Evolutionary conservation across 768 basidiomycete genomes (phyloP), one percentile per base, ranked within the genome.

Genomic region (Pleurotus citrinopileatus): DNA sequence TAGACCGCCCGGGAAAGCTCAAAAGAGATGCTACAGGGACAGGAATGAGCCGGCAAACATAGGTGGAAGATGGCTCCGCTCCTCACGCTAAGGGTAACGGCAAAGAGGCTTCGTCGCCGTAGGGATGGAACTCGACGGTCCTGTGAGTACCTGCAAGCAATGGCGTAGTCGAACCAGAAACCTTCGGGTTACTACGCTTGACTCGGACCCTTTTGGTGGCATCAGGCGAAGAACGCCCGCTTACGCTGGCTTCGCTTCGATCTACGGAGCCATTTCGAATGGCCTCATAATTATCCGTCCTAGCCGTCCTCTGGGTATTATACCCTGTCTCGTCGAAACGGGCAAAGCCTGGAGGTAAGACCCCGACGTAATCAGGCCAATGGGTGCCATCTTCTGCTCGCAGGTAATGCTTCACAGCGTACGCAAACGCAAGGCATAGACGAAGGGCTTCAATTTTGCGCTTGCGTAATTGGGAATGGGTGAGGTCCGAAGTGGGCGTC

Each of bases 21-120:
- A 68, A 94, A 89, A 2, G 88, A 87, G 57, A 96, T 87, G 23
- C 90, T 91, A 61, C 9, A 56, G 13, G 28, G 19, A 4, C 44
- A 19, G 26, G 57, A 26, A 25, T 10, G 26, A 56, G 51, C 25
- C 8, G 25, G 27, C 26, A 7, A 34, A 48, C 2, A 23, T 19
- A 12, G 15, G 12, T 23, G 15, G 25, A 2, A 45, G 8, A 23
- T 25, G 34, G 47, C 50, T n/a, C n/a, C n/a, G n/a, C n/a, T 19
- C 73, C 76, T 57, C 62, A 90, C 86, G 90, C 75, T 42, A 94
- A 77, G 43, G 96, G 94, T 54, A 98, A 71, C 13, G 94, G 94
- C 53, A 94, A 74, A 1, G 83, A 85, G 36, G 80, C 73, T 50
- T 77, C 75, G 54, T 83, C 74, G 38, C 81, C 76, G 65, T 78